Evolutionary conservation across 192 early-diverging fungal species (phyloP).

Genomic region (Linnemannia hyalina): DNA sequence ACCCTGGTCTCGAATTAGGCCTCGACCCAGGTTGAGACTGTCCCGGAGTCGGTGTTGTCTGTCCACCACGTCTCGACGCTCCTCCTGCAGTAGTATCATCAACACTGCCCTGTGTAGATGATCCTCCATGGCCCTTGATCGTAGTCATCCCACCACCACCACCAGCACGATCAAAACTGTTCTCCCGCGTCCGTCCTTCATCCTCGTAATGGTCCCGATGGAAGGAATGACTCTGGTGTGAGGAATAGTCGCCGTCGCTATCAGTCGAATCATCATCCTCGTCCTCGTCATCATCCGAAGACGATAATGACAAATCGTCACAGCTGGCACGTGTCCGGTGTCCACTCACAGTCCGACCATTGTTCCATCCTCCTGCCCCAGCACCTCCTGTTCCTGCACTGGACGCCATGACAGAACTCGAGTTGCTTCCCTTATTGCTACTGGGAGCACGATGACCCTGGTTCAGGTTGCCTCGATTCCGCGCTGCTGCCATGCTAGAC

Average conservation of each 20-base stretch:
- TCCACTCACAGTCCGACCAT: conserved; percentile 14
- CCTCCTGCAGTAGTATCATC: conserved; percentile 1
- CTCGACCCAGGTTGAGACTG: conserved; percentile 21
- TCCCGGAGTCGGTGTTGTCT: conserved; percentile 2
- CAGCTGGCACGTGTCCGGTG: conserved; percentile 41
- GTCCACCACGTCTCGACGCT: not conserved
- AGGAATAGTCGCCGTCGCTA: conserved; percentile 45
- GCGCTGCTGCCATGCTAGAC: not conserved
- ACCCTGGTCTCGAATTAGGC: conserved; percentile 1
- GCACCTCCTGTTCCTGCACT: not conserved
- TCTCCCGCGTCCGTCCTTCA: conserved; percentile 22
- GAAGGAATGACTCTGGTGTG: not conserved
- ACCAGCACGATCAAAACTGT: conserved; percentile 27
- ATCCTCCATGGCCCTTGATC: not conserved
- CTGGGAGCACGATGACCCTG: conserved; percentile 30
- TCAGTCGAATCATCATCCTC: conserved; percentile 54
- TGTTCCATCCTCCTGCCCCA: not conserved
- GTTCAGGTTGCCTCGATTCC: conserved; percentile 7
- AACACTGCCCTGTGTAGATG: conserved; percentile 2
- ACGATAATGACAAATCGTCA: conserved; percentile 48
- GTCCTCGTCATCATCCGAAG: conserved; percentile 50
- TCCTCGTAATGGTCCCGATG: not conserved
- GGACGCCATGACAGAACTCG: conserved; percentile 25
- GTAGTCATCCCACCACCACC: not conserved
- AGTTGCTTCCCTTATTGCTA: conserved; percentile 40